phyloP scores from a whole-genome alignment of 495 filamentous ascomycete genomes.

The Penicillium soppii region DNA sequence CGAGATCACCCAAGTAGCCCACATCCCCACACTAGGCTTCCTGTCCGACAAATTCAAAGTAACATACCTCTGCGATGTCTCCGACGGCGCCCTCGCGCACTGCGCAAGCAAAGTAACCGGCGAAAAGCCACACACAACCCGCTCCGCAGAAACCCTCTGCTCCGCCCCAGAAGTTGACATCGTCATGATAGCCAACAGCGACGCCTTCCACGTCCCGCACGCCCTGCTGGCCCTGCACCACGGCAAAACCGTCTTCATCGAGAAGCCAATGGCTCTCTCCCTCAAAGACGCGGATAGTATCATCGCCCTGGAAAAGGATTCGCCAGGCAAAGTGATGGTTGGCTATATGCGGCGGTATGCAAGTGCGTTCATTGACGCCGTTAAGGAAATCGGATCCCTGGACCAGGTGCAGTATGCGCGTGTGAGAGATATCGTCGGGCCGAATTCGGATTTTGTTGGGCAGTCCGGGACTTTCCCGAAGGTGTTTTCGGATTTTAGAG shows the following conservation, averaged over 20 bases:
- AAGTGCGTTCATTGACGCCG: slow-evolving; percentile 33
- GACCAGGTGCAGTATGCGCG: slow-evolving; percentile 41
- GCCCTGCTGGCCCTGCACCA: slow-evolving; percentile 35
- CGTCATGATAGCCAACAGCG: slow-evolving; percentile 34
- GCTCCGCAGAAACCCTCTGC: slow-evolving; percentile 25
- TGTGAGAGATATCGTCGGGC: slow-evolving; percentile 44
- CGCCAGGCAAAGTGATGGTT: slow-evolving; percentile 38
- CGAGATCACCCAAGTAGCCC: slow-evolving; percentile 42
- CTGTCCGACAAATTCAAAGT: slow-evolving; percentile 31
- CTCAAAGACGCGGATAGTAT: slow-evolving; percentile 25
- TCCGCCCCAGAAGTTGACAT: slow-evolving; percentile 39
- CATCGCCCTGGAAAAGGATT: slow-evolving; percentile 30
- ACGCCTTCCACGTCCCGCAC: slow-evolving; percentile 40
- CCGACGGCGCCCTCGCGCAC: slow-evolving; percentile 23
- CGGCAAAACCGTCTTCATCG: slow-evolving; percentile 41
- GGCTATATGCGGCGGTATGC: slow-evolving; percentile 51
- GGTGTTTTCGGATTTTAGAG: slow-evolving; percentile 31
- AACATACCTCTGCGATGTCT: slow-evolving; percentile 39
- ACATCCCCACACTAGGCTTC: slow-evolving; percentile 38
- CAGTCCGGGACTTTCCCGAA: slow-evolving; percentile 45
- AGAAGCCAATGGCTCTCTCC: slow-evolving; percentile 45
- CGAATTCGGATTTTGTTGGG: slow-evolving; percentile 40
- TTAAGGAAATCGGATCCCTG: slow-evolving; percentile 31
- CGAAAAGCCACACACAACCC: slow-evolving; percentile 19
- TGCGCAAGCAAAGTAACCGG: slow-evolving; percentile 17